Evolutionary conservation across 306 rosid species (phyloP).

Genomic region (Pyrus bretschneideri): DNA sequence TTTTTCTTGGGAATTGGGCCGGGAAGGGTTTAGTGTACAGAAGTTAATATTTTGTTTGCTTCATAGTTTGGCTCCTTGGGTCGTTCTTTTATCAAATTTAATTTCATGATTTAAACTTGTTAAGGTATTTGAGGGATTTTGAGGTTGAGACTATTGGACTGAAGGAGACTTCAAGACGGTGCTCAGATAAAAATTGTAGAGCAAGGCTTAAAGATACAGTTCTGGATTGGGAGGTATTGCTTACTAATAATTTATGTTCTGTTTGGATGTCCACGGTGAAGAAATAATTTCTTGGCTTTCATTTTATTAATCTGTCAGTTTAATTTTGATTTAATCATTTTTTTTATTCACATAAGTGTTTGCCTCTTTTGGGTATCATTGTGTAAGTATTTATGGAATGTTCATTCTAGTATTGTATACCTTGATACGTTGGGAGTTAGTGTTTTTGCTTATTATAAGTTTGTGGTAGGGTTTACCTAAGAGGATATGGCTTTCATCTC

Average conservation of each 20-base stretch:
- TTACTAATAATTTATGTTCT: slow-evolving; percentile 10
- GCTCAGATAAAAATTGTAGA: slow-evolving; percentile 65
- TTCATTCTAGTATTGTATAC: background rate
- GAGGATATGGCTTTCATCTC: background rate
- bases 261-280: background rate
- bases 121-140: slow-evolving; percentile 88
- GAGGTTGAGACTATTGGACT: slow-evolving; percentile 93
- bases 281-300: background rate
- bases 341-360: background rate
- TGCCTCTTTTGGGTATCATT: background rate
- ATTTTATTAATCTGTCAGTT: background rate
- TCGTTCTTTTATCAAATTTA: slow-evolving; percentile 6
- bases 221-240: slow-evolving; percentile 96
- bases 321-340: background rate
- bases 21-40: background rate
- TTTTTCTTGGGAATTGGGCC: background rate
- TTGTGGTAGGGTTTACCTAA: background rate
- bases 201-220: slow-evolving; percentile 82
- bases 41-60: slow-evolving; percentile 1
- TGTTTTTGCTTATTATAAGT: background rate
- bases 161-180: slow-evolving; percentile 86
- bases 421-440: background rate
- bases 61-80: background rate
- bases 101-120: slow-evolving; percentile 20
- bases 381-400: background rate